Conservation (phyloP, 202 grass and related monocot genomes). For the Schoenoplectus tabernaemontani region DNA sequence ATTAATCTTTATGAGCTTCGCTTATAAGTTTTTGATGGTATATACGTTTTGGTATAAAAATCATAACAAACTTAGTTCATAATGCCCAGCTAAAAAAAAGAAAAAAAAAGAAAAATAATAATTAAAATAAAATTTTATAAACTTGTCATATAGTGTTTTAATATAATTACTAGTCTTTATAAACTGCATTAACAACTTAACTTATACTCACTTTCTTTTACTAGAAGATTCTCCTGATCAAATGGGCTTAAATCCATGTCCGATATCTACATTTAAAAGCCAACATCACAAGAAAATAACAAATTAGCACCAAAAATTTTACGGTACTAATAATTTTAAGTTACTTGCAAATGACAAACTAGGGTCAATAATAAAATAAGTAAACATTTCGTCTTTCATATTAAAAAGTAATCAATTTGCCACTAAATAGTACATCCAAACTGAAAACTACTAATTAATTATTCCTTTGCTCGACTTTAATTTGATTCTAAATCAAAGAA, state of each 20-base stretch:
- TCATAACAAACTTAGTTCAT: too few relatives aligned
- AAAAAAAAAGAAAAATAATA: too few relatives aligned
- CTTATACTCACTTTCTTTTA: slow-evolving; percentile 47
- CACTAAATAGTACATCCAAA: background rate
- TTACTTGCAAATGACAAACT: background rate
- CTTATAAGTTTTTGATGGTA: too few relatives aligned
- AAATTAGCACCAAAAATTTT: slow-evolving; percentile 14
- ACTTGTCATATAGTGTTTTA: too few relatives aligned
- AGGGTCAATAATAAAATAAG: background rate
- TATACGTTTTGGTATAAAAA: too few relatives aligned
- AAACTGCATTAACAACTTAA: background rate
- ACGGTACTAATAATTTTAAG: background rate
- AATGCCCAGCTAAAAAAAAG: too few relatives aligned
- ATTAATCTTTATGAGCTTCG: too few relatives aligned
- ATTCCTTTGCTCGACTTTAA: background rate
- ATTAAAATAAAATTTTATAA: too few relatives aligned
- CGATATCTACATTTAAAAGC: slow-evolving; percentile 54
- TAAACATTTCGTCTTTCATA: background rate
- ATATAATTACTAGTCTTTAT: too few relatives aligned
- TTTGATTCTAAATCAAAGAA: background rate
- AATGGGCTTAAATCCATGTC: slow-evolving; percentile 81
- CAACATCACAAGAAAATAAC: background rate
- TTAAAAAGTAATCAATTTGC: background rate
- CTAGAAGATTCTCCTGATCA: slow-evolving; percentile 59
- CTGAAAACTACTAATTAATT: background rate